Percentiles rank a stretch among this genome's conserved stretches.
These are phyloP conservation scores for Magnusiomyces tetraspermus DNA, from an alignment of 1,139 yeast species.

Conservation along the genomic window DNA sequence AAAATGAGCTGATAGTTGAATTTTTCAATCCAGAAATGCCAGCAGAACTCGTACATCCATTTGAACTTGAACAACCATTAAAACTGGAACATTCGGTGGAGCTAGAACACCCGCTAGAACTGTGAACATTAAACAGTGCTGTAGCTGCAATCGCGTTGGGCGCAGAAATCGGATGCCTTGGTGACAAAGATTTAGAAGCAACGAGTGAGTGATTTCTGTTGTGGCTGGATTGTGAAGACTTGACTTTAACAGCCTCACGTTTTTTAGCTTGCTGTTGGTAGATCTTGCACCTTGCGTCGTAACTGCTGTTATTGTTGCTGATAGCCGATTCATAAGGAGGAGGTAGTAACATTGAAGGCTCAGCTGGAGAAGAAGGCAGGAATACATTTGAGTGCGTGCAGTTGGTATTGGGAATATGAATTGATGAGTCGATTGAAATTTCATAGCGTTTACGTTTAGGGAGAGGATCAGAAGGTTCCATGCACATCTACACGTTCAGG, in stretches of 20 bases:
- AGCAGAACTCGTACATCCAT: no score
- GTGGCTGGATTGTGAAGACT: background rate
- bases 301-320: background rate
- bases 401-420: slow-evolving; percentile 54
- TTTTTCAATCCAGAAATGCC: no score
- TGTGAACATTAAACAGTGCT: no score
- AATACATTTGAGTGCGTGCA: slow-evolving; percentile 32
- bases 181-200: background rate
- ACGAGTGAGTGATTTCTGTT: background rate
- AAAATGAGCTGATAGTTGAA: no score
- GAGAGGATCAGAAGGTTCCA: slow-evolving; percentile 36
- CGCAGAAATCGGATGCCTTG: background rate
- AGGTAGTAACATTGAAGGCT: background rate
- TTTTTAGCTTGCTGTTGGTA: background rate
- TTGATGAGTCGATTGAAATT: slow-evolving; percentile 84
- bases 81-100: no score
- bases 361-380: slow-evolving; percentile 24
- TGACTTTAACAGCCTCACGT: background rate
- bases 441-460: slow-evolving; percentile 76
- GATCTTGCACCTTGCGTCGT: background rate
- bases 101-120: no score
- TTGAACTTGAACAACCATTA: no score
- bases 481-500: slow-evolving; percentile 75
- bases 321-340: slow-evolving; percentile 4
- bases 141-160: no score